These are phyloP conservation scores for Suillus paluster DNA, from an alignment of 768 basidiomycete genomes.

Conservation along the genomic window DNA sequence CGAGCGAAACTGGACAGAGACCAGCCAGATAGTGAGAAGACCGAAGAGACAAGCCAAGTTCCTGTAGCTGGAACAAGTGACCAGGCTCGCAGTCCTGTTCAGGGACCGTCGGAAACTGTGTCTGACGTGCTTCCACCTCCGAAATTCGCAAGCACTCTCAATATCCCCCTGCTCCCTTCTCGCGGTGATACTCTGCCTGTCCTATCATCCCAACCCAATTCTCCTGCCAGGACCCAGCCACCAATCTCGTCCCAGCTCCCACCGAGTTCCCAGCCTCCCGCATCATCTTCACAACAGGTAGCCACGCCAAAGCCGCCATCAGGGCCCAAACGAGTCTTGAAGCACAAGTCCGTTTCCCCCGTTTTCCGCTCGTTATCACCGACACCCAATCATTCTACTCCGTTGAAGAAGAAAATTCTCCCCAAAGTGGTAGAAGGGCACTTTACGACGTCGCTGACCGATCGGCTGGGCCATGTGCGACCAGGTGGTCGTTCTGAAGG, in stretches of 20 bases:
- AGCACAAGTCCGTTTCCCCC: neutral
- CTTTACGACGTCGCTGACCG: neutral
- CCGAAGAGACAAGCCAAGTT: neutral
- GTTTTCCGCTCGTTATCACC: neutral
- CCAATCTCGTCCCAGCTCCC: neutral
- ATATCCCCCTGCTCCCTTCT: neutral
- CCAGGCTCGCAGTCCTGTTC: neutral
- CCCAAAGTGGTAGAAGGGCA: neutral
- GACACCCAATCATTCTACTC: too few relatives aligned
- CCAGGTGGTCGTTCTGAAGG: neutral
- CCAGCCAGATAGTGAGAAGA: neutral
- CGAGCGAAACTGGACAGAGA: conserved; percentile 1
- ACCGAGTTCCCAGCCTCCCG: neutral
- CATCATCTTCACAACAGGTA: conserved; percentile 4
- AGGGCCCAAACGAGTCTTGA: neutral
- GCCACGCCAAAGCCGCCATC: neutral
- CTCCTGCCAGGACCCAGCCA: neutral
- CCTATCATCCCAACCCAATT: conserved; percentile 3
- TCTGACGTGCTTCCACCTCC: neutral
- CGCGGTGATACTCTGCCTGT: conserved; percentile 9
- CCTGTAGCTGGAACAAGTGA: neutral
- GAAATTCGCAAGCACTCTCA: neutral
- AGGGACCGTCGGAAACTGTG: neutral
- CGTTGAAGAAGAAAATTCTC: neutral
- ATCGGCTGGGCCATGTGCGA: neutral